Evolutionary conservation across 805 yeast genomes (phyloP).

Genomic region (Nakazawaea peltata): DNA sequence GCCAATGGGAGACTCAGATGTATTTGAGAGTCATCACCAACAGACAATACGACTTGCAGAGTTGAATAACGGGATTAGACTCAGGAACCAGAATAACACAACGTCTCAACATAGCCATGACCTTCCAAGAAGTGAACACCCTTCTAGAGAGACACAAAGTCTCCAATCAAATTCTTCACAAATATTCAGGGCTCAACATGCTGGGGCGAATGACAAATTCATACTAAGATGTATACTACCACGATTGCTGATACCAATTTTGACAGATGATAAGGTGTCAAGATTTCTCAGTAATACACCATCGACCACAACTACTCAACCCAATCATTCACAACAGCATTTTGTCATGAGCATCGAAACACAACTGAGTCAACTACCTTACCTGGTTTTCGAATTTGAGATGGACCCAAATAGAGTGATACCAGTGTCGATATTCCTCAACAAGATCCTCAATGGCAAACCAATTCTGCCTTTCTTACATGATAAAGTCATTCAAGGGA

Average conservation of each 20-base stretch:
- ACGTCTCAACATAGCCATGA: too few relatives aligned
- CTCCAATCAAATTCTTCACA: too few relatives aligned
- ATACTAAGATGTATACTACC: slow-evolving; percentile 6
- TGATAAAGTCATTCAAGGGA: slow-evolving; percentile 2
- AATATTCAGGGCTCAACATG: not conserved
- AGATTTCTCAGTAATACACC: slow-evolving; percentile 8
- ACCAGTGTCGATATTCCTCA: slow-evolving; percentile 6
- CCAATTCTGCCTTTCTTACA: slow-evolving; percentile 3
- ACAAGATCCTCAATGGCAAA: slow-evolving; percentile 10
- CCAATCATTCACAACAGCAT: too few relatives aligned
- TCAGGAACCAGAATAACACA: too few relatives aligned
- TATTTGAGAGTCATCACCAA: too few relatives aligned
- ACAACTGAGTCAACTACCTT: slow-evolving; percentile 9
- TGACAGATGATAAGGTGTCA: slow-evolving; percentile 7
- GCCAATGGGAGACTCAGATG: too few relatives aligned
- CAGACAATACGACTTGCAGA: too few relatives aligned
- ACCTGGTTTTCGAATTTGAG: slow-evolving; percentile 7
- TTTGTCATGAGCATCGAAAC: too few relatives aligned
- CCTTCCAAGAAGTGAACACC: too few relatives aligned
- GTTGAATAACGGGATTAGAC: too few relatives aligned
- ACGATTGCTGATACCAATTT: slow-evolving; percentile 5
- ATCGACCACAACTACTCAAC: too few relatives aligned
- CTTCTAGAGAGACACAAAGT: too few relatives aligned
- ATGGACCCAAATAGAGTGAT: slow-evolving; percentile 3
- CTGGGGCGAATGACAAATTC: not conserved